Evolutionary conservation across 108 stramenopile species (phyloP).

Genomic region (Nitzschia palea): DNA sequence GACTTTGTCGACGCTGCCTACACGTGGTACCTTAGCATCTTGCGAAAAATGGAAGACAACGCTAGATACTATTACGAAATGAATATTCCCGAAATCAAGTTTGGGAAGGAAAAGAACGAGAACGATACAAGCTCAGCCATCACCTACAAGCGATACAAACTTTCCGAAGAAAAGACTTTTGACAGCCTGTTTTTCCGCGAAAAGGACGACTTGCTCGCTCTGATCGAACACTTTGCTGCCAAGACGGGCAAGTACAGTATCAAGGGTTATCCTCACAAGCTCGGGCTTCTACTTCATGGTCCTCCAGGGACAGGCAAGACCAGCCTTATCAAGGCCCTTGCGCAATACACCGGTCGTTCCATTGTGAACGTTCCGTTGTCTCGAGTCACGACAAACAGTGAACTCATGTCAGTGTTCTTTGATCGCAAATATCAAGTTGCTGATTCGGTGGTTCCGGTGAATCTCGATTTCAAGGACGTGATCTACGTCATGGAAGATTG

Average conservation of each 20-base stretch:
- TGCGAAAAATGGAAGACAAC: slow-evolving; percentile 44
- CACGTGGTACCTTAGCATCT: slow-evolving; percentile 42
- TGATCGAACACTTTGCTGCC: slow-evolving; percentile 51
- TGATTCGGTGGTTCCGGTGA: slow-evolving; percentile 49
- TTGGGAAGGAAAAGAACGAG: slow-evolving; percentile 4
- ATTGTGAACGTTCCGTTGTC: slow-evolving; percentile 71
- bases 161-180: slow-evolving; percentile 77
- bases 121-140: slow-evolving; percentile 16
- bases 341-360: slow-evolving; percentile 64
- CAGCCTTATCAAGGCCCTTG: slow-evolving; percentile 76
- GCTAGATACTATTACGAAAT: slow-evolving; percentile 57
- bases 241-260: slow-evolving; percentile 74
- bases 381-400: slow-evolving; percentile 67
- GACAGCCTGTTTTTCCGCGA: slow-evolving; percentile 71
- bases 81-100: slow-evolving; percentile 25
- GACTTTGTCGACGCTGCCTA: slow-evolving; percentile 49
- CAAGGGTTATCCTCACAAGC: slow-evolving; percentile 80
- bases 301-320: slow-evolving; percentile 95
- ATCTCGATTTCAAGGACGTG: slow-evolving; percentile 60
- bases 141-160: slow-evolving; percentile 62
- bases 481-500: slow-evolving; percentile 88
- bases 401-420: slow-evolving; percentile 74
- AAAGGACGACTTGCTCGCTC: slow-evolving; percentile 49
- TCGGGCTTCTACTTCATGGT: slow-evolving; percentile 76
- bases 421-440: slow-evolving; percentile 55